Conservation (phyloP, 495 filamentous ascomycete species). For the Penicillium bialowiezense region DNA sequence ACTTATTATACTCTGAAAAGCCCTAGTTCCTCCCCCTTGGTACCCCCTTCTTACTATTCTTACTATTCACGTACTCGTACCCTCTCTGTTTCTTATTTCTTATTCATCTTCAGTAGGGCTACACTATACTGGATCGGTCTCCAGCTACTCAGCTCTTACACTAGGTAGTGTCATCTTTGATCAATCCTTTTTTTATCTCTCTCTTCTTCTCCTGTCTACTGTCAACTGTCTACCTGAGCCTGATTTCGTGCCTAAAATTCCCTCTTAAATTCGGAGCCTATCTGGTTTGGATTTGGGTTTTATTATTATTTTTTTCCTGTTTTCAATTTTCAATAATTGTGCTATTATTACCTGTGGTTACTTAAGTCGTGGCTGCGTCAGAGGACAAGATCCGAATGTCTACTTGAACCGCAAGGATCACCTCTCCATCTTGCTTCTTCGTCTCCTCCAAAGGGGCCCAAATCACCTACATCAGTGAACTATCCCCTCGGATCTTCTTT, state of each 20-base stretch:
- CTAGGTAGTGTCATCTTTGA: conserved; percentile 15
- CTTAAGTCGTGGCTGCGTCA: conserved; percentile 2
- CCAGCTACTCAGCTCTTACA: conserved; percentile 2
- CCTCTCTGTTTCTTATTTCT: background rate
- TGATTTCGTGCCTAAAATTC: conserved; percentile 3
- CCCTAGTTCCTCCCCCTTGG: conserved; percentile 1
- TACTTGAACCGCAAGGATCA: conserved; percentile 7
- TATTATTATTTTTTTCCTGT: background rate
- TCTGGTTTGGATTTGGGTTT: conserved; percentile 4
- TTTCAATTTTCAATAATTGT: background rate
- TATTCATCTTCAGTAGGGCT: background rate
- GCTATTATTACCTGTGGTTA: background rate
- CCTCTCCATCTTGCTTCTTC: background rate
- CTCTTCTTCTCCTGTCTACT: conserved; percentile 5
- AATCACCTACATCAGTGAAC: background rate
- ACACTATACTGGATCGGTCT: conserved; percentile 2
- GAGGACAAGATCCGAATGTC: conserved; percentile 9
- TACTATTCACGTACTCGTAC: background rate
- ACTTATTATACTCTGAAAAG: background rate
- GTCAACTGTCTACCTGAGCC: background rate
- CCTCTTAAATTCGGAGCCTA: background rate
- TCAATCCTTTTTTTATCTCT: conserved; percentile 13
- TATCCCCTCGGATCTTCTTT: background rate
- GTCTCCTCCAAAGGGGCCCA: background rate
- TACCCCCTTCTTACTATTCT: background rate